Evolutionary conservation across 805 yeast genomes (phyloP), one percentile per base, ranked within the genome.

Genomic region (Sugiyamaella marilandica): DNA sequence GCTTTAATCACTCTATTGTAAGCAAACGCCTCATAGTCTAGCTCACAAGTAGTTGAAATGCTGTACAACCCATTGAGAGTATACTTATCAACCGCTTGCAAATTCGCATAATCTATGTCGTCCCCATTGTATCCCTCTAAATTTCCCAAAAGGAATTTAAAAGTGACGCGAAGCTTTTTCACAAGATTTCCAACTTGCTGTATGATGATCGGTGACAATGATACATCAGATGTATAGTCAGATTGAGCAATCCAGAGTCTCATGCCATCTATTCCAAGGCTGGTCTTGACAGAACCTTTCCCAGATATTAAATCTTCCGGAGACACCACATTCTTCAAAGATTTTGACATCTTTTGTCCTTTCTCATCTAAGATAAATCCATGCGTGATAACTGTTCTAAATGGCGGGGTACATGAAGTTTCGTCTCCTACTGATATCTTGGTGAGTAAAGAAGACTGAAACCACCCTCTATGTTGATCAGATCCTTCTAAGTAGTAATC

Each of bases 391-490:
- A 94, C 79, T 21, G 77, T 75, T 55, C 77, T 78, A 68, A 79
- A 94, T 0, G 99, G 98, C 0, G 87, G 81, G 0, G 41, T 52
- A 1, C 65, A 55, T 1, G 72, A 70, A 2, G 61, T 62, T 0
- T 71, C 58, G 35, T 70, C 61, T 11, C 62, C 45, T 10, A 70
- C 62, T 2, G 85, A 86, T 19, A 89, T 78, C 62, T 82, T 86
- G 21, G 95, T 90, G 53, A 94, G 72, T 26, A 94, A 70, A 1
- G 97, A 89, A 32, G 96, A 87, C 71, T 94, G 99, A 67, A 94
- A 94, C 99, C 99, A 94, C 0, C 99, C 99, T 55, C 99, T 79
- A 65, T 94, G 99, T 68, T 94, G 99, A 65, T 94, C 99, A n/a
- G 91, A 81, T 1, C 99, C 99, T 73, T 94, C 99, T 11, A 92